These are phyloP conservation scores for Kockiozyma suomiensis DNA, from an alignment of 805 yeast species.

Conservation along the genomic window DNA sequence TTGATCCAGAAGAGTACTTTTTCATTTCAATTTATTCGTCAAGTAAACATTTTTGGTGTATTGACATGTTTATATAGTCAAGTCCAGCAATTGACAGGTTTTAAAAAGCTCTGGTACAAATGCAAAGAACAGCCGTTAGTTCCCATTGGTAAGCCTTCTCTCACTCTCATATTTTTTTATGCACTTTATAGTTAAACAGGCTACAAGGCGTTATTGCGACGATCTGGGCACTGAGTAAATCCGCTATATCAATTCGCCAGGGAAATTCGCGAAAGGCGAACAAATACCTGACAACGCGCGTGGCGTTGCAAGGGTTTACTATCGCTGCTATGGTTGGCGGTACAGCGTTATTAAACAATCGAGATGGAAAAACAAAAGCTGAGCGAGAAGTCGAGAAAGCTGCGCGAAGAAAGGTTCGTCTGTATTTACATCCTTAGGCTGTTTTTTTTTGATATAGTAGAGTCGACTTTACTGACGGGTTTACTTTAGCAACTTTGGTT, in stretches of 20 bases:
- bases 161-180: background rate
- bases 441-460: no score
- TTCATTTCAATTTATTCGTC: no score
- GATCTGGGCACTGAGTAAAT: conserved; percentile 55
- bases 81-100: conserved; percentile 25
- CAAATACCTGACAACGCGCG: conserved; percentile 80
- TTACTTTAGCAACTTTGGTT: conserved; percentile 77
- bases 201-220: conserved; percentile 22
- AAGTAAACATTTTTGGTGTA: background rate
- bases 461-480: no score
- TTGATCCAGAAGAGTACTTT: conserved; percentile 29
- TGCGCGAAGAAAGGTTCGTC: conserved; percentile 27
- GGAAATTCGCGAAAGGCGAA: conserved; percentile 75
- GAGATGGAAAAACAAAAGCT: conserved; percentile 50
- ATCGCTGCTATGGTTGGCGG: conserved; percentile 75
- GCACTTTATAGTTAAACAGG: background rate
- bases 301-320: conserved; percentile 75
- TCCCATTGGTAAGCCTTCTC: conserved; percentile 65
- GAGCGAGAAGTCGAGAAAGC: conserved; percentile 37
- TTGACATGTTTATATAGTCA: conserved; percentile 5
- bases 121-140: conserved; percentile 81
- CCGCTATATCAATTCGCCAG: conserved; percentile 69
- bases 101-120: conserved; percentile 58
- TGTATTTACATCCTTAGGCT: no score
- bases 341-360: conserved; percentile 58